Conservation (phyloP, 176 grass and related monocot genomes). For the Aegilops sharonensis region DNA sequence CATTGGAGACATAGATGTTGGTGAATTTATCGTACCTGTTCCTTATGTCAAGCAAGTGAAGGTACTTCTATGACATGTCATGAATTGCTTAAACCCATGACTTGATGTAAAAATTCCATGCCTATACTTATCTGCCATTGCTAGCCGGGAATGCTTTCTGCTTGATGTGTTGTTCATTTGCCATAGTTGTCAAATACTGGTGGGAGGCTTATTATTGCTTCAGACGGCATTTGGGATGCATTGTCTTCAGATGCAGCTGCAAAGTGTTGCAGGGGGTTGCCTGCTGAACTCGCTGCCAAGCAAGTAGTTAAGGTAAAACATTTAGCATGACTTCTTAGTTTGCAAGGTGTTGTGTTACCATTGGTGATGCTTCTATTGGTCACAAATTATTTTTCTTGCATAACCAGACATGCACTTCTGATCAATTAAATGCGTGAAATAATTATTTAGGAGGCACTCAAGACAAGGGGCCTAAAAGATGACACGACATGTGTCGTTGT, state of each 20-base stretch:
- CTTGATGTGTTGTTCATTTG: slow-evolving; percentile 13
- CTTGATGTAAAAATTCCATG: background rate
- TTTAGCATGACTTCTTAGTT: background rate
- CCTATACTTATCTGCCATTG: background rate
- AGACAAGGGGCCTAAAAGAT: slow-evolving; percentile 91
- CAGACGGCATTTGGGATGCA: slow-evolving; percentile 97
- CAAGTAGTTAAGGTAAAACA: slow-evolving; percentile 84
- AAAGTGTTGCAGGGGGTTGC: slow-evolving; percentile 85
- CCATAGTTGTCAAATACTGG: slow-evolving; percentile 75
- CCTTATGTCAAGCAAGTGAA: slow-evolving; percentile 99
- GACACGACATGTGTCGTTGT: slow-evolving; percentile 96
- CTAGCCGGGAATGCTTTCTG: background rate
- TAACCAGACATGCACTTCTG: background rate
- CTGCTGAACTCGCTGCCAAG: slow-evolving; percentile 93
- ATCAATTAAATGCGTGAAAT: slow-evolving; percentile 12
- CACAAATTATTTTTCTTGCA: background rate
- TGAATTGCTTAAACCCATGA: background rate
- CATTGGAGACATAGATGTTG: slow-evolving; percentile 96
- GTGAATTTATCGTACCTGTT: slow-evolving; percentile 94
- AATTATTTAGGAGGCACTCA: slow-evolving; percentile 75
- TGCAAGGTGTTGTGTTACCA: background rate
- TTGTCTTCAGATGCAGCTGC: slow-evolving; percentile 77
- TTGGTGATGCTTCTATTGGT: slow-evolving; percentile 23
- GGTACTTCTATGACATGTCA: slow-evolving; percentile 40
- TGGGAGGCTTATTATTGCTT: slow-evolving; percentile 96